Conservation (phyloP, 1,139 yeast genomes). For the Debaryomyces sp. region DNA sequence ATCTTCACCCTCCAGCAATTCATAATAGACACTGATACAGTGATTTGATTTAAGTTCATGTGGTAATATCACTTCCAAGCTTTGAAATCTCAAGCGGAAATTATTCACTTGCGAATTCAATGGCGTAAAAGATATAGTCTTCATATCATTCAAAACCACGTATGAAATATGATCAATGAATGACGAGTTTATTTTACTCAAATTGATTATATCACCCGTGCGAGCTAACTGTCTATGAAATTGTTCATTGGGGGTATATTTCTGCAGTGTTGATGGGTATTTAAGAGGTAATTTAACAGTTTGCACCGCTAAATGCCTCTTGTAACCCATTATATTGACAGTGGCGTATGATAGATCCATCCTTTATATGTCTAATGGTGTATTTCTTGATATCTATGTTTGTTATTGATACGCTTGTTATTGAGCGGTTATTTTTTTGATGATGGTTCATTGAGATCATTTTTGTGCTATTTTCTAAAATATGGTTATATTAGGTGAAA, state of each 20-base stretch:
- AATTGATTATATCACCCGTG: slow-evolving; percentile 28
- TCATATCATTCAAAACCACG: slow-evolving; percentile 33
- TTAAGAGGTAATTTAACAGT: slow-evolving; percentile 35
- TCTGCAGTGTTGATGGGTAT: slow-evolving; percentile 19
- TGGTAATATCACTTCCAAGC: slow-evolving; percentile 34
- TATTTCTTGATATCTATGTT: background rate
- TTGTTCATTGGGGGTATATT: slow-evolving; percentile 22
- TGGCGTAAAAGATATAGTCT: slow-evolving; percentile 35
- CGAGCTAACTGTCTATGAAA: slow-evolving; percentile 25
- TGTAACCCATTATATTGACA: slow-evolving; percentile 29
- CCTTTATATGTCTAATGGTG: background rate
- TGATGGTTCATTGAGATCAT: slow-evolving; percentile 3
- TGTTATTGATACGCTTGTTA: background rate
- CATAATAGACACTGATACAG: slow-evolving; percentile 24
- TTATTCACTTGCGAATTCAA: slow-evolving; percentile 23
- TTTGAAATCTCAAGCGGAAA: slow-evolving; percentile 30
- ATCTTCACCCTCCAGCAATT: slow-evolving; percentile 7
- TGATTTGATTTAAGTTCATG: slow-evolving; percentile 30
- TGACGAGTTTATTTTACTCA: slow-evolving; percentile 16
- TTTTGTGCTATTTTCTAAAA: slow-evolving; percentile 10
- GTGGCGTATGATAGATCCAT: slow-evolving; percentile 24
- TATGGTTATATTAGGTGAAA: background rate
- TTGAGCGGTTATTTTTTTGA: slow-evolving; percentile 5
- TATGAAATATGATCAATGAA: slow-evolving; percentile 29
- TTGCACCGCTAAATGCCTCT: slow-evolving; percentile 23